Evolutionary conservation across 345 rosid genomes (phyloP).

Genomic region (Moricandia arvensis): DNA sequence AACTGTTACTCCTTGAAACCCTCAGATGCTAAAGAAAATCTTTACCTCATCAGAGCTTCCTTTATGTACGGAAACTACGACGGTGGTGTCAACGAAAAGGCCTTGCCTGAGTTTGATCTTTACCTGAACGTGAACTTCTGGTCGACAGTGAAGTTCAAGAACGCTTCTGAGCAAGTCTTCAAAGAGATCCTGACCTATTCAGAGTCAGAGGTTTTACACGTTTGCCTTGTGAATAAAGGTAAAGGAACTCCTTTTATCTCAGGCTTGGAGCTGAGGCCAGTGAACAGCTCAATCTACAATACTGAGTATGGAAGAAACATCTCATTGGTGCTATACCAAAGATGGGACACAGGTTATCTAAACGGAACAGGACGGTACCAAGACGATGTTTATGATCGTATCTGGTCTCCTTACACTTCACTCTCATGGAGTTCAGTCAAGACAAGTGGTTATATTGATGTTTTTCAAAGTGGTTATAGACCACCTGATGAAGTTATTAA

Average conservation of each 20-base stretch:
- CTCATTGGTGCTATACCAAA: constrained; percentile 11
- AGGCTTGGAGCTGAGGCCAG: constrained; percentile 45
- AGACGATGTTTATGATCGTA: constrained; percentile 43
- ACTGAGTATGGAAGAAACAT: constrained; percentile 34
- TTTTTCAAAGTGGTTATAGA: constrained; percentile 33
- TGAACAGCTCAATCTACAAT: constrained; percentile 29
- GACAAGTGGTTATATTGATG: constrained; percentile 29
- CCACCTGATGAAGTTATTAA: constrained; percentile 43
- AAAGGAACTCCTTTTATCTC: constrained; percentile 55
- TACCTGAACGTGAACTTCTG: constrained; percentile 45
- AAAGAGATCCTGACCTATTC: constrained; percentile 44
- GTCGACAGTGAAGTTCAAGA: constrained; percentile 33
- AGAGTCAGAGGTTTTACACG: constrained; percentile 18
- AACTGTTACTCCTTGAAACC: constrained; percentile 44
- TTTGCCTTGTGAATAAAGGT: constrained; percentile 54
- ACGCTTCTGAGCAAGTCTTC: constrained; percentile 17
- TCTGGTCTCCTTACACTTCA: constrained; percentile 41
- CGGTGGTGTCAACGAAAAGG: neutral
- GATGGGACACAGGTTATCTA: constrained; percentile 26
- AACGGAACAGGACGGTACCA: constrained; percentile 35
- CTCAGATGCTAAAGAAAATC: constrained; percentile 1
- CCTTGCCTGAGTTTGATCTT: constrained; percentile 45
- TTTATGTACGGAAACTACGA: constrained; percentile 58
- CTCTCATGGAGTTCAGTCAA: constrained; percentile 28
- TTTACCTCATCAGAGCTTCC: constrained; percentile 40